These are phyloP conservation scores for Vigna trinervia DNA, from an alignment of 306 rosid genomes.

Conservation along the genomic window DNA sequence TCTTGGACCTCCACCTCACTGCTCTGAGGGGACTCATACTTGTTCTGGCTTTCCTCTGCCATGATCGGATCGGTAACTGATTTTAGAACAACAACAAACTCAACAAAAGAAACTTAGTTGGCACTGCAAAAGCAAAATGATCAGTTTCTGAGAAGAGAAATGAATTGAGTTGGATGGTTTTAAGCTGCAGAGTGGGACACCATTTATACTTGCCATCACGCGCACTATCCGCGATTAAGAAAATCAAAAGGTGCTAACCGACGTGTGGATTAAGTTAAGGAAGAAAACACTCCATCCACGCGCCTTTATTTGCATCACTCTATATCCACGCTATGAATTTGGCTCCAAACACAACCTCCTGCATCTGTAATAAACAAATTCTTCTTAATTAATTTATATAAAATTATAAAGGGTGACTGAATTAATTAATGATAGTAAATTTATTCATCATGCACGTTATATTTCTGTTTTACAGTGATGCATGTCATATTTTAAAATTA, in stretches of 20 bases:
- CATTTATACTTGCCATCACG: constrained; percentile 51
- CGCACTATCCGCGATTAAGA: constrained; percentile 47
- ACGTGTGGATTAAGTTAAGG: constrained; percentile 40
- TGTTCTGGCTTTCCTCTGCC: constrained; percentile 74
- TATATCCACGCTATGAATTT: neutral
- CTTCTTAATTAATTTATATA: too few relatives aligned
- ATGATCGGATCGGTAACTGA: constrained; percentile 35
- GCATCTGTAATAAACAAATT: neutral
- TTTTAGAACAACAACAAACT: too few relatives aligned
- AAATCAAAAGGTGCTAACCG: constrained; percentile 14
- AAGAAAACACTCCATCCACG: neutral
- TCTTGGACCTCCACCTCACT: constrained; percentile 59
- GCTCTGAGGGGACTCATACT: constrained; percentile 48
- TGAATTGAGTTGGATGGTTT: constrained; percentile 1
- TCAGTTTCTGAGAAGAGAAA: neutral
- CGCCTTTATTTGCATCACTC: constrained; percentile 26
- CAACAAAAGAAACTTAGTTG: neutral
- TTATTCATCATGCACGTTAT: too few relatives aligned
- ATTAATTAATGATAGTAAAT: too few relatives aligned
- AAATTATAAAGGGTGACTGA: too few relatives aligned
- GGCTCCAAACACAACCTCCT: neutral
- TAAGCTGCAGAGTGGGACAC: neutral
- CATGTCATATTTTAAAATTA: too few relatives aligned
- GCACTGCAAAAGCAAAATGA: neutral
- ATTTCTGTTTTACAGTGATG: too few relatives aligned